These are phyloP conservation scores for Populus trichocarpa DNA, from an alignment of 441 rosid species.

Conservation along the genomic window DNA sequence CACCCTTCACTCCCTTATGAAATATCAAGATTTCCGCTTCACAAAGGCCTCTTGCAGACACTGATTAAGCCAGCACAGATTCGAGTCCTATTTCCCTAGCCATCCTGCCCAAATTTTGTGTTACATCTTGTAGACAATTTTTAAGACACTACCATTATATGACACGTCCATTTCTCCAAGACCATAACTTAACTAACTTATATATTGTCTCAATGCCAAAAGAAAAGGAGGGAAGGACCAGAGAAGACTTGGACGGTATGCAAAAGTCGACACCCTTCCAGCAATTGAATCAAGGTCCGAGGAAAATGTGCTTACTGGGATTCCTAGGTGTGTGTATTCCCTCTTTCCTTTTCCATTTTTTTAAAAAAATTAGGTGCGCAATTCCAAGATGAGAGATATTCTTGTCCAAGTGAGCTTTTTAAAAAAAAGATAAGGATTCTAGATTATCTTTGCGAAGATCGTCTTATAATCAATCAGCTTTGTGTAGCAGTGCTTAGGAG, in stretches of 20 bases:
- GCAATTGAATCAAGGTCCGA: background rate
- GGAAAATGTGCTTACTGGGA: background rate
- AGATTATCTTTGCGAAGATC: conserved; percentile 18
- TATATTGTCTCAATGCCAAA: background rate
- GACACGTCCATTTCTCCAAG: conserved; percentile 1
- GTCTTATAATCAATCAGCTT: conserved; percentile 11
- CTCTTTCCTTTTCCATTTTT: too few relatives aligned
- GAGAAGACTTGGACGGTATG: background rate
- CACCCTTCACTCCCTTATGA: conserved; percentile 11
- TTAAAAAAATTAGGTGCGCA: too few relatives aligned
- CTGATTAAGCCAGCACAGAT: conserved; percentile 27
- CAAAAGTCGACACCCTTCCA: background rate
- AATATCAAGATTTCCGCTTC: conserved; percentile 19
- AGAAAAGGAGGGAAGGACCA: background rate
- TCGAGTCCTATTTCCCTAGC: conserved; percentile 12
- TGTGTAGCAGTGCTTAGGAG: background rate
- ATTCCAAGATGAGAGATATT: background rate
- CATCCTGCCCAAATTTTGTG: conserved; percentile 15
- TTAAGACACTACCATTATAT: background rate
- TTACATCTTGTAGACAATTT: conserved; percentile 12
- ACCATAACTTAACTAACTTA: conserved; percentile 6
- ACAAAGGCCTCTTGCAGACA: conserved; percentile 18
- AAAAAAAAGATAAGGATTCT: conserved; percentile 2
- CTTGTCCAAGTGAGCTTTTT: conserved; percentile 11
- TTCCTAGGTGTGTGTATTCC: background rate